Percentiles rank a stretch among this genome's conserved stretches.
Evolutionary conservation across 306 rosid genomes (phyloP).

Genomic region (Crotalaria pallida): DNA sequence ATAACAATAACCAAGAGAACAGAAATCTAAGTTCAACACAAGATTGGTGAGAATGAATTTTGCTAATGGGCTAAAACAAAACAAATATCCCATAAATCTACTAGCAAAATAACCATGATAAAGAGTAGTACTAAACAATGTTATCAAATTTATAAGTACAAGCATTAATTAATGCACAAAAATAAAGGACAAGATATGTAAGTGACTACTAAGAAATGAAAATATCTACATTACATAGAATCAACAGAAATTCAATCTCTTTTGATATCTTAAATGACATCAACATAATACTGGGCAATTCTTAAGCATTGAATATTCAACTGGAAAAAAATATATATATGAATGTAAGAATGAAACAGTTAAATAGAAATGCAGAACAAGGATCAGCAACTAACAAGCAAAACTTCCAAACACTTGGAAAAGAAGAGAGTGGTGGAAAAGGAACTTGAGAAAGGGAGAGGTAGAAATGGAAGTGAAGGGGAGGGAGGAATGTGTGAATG

Average conservation of each 20-base stretch:
- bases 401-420: neutral
- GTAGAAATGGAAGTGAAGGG: neutral
- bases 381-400: neutral
- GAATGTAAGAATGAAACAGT: neutral
- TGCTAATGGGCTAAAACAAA: neutral
- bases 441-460: constrained; percentile 2
- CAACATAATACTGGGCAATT: no score
- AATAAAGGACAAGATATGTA: neutral
- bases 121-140: neutral
- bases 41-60: neutral
- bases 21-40: neutral
- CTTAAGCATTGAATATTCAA: no score
- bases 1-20: neutral
- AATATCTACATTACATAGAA: neutral
- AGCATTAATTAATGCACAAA: no score
- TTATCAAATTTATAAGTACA: no score
- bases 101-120: neutral
- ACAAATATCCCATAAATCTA: neutral
- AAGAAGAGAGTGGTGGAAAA: neutral
- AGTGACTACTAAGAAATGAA: neutral
- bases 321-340: no score
- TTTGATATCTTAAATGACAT: neutral
- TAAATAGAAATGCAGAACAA: neutral
- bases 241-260: neutral
- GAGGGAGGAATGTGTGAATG: neutral